Evolutionary conservation across 1,139 yeast species (phyloP).

Genomic region (Saccharomyces pastorianus): DNA sequence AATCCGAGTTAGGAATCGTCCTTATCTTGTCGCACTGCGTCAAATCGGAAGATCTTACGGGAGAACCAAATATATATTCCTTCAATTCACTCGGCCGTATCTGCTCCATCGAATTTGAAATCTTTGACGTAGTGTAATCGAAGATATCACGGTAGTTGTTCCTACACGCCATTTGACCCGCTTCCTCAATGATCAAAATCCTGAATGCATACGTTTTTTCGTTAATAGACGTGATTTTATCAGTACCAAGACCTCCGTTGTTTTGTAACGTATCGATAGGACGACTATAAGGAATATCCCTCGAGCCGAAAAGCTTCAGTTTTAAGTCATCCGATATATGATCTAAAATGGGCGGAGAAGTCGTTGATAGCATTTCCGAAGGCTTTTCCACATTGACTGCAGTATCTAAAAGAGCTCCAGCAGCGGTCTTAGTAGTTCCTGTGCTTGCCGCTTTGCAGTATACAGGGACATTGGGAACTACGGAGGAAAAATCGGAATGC

Average conservation of each 20-base stretch:
- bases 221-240: neutral
- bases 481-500: neutral
- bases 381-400: neutral
- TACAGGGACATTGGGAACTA: neutral
- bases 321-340: conserved; percentile 26
- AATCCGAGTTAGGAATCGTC: conserved; percentile 26
- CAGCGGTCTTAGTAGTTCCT: conserved; percentile 4
- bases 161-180: conserved; percentile 31
- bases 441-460: conserved; percentile 2
- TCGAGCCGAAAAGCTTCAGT: conserved; percentile 23
- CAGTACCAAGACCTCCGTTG: neutral
- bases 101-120: conserved; percentile 19
- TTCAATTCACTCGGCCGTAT: conserved; percentile 27
- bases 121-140: conserved; percentile 28
- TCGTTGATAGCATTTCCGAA: conserved; percentile 1
- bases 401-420: conserved; percentile 5
- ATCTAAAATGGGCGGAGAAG: conserved; percentile 18
- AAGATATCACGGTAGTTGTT: conserved; percentile 30
- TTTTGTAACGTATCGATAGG: neutral
- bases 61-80: conserved; percentile 32
- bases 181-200: conserved; percentile 29
- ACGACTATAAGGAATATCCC: conserved; percentile 11
- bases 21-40: conserved; percentile 24
- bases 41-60: conserved; percentile 23
- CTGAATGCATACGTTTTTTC: neutral